Conservation (phyloP, 768 basidiomycete species). For the Chalciporus chontae region DNA sequence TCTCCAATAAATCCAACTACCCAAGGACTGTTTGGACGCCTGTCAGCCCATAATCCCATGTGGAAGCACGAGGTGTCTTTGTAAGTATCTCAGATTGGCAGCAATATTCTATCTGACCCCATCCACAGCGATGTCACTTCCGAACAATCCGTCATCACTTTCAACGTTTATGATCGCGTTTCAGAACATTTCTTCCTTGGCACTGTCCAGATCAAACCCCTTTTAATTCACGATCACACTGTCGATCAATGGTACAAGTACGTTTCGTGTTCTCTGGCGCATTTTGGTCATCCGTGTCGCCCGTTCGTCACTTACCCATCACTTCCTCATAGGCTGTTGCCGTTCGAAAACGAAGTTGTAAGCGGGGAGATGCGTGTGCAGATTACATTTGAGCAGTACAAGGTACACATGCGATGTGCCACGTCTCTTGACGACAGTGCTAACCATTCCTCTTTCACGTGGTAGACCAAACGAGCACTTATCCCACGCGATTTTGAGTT, state of each 20-base stretch:
- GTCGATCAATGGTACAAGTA: conserved; percentile 98
- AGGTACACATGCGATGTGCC: conserved; percentile 45
- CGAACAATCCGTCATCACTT: conserved; percentile 73
- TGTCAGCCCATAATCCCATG: conserved; percentile 83
- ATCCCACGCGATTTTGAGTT: conserved; percentile 98
- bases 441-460: conserved; percentile 16
- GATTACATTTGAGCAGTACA: conserved; percentile 87
- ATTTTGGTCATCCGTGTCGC: conserved; percentile 9
- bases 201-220: conserved; percentile 85
- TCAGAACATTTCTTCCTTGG: conserved; percentile 89
- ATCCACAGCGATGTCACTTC: conserved; percentile 86
- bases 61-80: conserved; percentile 99
- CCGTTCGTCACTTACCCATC: conserved; percentile 15
- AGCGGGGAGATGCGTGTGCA: conserved; percentile 94
- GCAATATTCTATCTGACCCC: conserved; percentile 17
- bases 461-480: conserved; percentile 77
- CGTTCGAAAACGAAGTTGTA: conserved; percentile 77
- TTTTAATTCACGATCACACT: conserved; percentile 87
- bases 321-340: conserved; percentile 50
- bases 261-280: conserved; percentile 33
- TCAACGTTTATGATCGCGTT: conserved; percentile 89
- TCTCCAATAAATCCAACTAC: conserved; percentile 26
- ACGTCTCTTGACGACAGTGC: no score
- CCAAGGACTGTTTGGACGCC: conserved; percentile 56
- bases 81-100: conserved; percentile 49